phyloP scores from a whole-genome alignment of 2,329 filamentous ascomycete species.

The Iodosphaeria phyllophila region DNA sequence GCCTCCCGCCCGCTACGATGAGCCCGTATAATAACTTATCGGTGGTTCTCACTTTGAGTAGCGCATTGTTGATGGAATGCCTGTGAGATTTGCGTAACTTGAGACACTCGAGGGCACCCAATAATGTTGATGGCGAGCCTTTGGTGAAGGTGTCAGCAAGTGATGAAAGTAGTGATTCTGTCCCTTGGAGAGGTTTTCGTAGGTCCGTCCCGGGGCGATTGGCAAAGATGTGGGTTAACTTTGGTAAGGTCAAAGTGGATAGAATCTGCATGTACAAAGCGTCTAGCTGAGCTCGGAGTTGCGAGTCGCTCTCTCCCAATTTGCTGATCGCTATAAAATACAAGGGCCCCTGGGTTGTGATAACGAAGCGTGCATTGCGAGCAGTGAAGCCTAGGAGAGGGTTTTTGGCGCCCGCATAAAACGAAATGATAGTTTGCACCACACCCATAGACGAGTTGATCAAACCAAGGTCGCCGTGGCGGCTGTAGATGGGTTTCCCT shows the following conservation, averaged over 20 bases:
- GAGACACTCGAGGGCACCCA: slow-evolving; percentile 87
- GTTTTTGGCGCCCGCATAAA: slow-evolving; percentile 70
- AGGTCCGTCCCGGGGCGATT: slow-evolving; percentile 88
- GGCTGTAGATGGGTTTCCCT: slow-evolving; percentile 92
- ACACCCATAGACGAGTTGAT: slow-evolving; percentile 92
- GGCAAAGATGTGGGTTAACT: slow-evolving; percentile 70
- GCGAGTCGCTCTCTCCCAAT: slow-evolving; percentile 77
- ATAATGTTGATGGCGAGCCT: slow-evolving; percentile 72
- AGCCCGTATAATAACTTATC: slow-evolving; percentile 78
- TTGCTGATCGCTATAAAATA: slow-evolving; percentile 89
- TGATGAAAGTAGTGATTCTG: slow-evolving; percentile 77
- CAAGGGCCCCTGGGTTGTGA: slow-evolving; percentile 68
- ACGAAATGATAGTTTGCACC: slow-evolving; percentile 93
- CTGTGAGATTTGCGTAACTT: slow-evolving; percentile 78
- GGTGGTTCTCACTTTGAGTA: slow-evolving; percentile 61
- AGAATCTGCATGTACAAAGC: slow-evolving; percentile 97
- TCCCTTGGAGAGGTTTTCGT: slow-evolving; percentile 74
- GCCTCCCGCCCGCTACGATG: slow-evolving; percentile 76
- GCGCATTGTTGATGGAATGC: slow-evolving; percentile 66
- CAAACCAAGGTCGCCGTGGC: slow-evolving; percentile 76
- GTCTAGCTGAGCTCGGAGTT: slow-evolving; percentile 74
- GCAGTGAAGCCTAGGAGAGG: slow-evolving; percentile 70
- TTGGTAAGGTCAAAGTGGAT: slow-evolving; percentile 81
- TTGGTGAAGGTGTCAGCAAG: slow-evolving; percentile 87
- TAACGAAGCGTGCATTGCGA: slow-evolving; percentile 69